phyloP scores from a whole-genome alignment of 805 yeast genomes.

The Saturnispora ahearnii region DNA sequence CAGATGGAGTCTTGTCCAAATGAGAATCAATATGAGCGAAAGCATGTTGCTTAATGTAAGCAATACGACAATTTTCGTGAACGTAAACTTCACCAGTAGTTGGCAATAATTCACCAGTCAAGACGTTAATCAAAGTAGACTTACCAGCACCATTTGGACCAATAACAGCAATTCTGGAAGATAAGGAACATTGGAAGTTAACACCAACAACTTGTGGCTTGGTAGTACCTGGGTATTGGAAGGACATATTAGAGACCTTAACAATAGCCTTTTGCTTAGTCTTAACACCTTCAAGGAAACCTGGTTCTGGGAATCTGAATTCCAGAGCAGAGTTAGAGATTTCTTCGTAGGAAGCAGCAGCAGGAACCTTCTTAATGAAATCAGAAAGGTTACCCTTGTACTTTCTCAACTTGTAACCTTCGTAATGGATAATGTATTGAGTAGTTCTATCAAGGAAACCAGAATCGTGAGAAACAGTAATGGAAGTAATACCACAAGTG shows the following conservation, averaged over 20 bases:
- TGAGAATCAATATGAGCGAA: slow-evolving; percentile 98
- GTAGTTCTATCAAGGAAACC: slow-evolving; percentile 97
- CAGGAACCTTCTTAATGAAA: slow-evolving; percentile 97
- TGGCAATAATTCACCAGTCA: slow-evolving; percentile 99
- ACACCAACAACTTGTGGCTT: slow-evolving; percentile 90
- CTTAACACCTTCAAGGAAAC: slow-evolving; percentile 99
- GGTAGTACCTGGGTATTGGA: slow-evolving; percentile 99
- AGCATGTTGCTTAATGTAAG: slow-evolving; percentile 99
- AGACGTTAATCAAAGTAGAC: slow-evolving; percentile 95
- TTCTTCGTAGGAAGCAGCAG: slow-evolving; percentile 98
- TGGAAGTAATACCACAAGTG: slow-evolving; percentile 97
- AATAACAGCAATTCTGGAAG: slow-evolving; percentile 99
- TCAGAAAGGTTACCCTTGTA: slow-evolving; percentile 99
- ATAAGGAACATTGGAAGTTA: slow-evolving; percentile 97
- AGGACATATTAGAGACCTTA: slow-evolving; percentile 92
- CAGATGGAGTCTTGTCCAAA: slow-evolving; percentile 98
- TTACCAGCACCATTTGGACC: slow-evolving; percentile 99
- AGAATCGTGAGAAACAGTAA: slow-evolving; percentile 98
- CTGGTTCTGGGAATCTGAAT: slow-evolving; percentile 99
- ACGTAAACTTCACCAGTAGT: slow-evolving; percentile 98
- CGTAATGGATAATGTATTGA: slow-evolving; percentile 99
- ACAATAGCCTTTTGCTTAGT: slow-evolving; percentile 99
- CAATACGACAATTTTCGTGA: slow-evolving; percentile 99
- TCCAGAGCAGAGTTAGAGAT: slow-evolving; percentile 96
- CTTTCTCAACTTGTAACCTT: slow-evolving; percentile 98